These are phyloP conservation scores for Diaporthe eres DNA, from an alignment of 2,329 filamentous ascomycete genomes.

Conservation along the genomic window DNA sequence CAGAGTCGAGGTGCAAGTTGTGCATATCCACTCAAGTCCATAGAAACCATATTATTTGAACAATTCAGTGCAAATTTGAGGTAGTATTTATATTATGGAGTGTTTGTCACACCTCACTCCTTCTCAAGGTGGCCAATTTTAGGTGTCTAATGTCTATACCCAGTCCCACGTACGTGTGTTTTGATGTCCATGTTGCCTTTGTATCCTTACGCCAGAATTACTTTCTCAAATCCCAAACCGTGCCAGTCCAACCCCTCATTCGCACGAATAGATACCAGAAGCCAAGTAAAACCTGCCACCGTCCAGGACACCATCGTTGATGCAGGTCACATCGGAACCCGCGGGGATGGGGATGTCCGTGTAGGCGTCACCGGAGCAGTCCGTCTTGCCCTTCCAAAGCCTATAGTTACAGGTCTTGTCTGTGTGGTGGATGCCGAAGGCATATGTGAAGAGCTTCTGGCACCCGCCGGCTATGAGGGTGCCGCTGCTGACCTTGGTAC, in stretches of 20 bases:
- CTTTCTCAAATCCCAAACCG: neutral
- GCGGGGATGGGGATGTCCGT: neutral
- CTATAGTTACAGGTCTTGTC: slow-evolving; percentile 12
- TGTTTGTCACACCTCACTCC: neutral
- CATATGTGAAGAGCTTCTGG: slow-evolving; percentile 4
- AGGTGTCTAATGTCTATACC: slow-evolving; percentile 3
- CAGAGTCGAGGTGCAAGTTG: neutral
- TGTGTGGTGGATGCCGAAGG: slow-evolving; percentile 18
- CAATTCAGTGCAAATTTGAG: neutral
- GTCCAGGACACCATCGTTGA: slow-evolving; percentile 16
- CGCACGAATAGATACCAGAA: slow-evolving; percentile 14
- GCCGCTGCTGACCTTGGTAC: neutral
- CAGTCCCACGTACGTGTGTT: neutral
- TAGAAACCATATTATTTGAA: neutral
- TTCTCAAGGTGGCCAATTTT: too few species aligned
- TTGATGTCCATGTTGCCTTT: neutral
- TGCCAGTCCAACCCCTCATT: neutral
- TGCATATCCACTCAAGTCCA: too few species aligned
- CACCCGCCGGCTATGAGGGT: neutral
- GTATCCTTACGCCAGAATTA: neutral
- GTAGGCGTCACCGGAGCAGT: slow-evolving; percentile 11
- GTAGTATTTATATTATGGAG: neutral
- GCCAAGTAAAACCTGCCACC: slow-evolving; percentile 24
- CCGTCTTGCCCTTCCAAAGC: neutral
- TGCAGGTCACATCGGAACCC: slow-evolving; percentile 21